Percentiles rank a stretch among this genome's conserved stretches.
phyloP scores from a whole-genome alignment of 2,329 filamentous ascomycete species.

The Ophiocordyceps unilateralis region DNA sequence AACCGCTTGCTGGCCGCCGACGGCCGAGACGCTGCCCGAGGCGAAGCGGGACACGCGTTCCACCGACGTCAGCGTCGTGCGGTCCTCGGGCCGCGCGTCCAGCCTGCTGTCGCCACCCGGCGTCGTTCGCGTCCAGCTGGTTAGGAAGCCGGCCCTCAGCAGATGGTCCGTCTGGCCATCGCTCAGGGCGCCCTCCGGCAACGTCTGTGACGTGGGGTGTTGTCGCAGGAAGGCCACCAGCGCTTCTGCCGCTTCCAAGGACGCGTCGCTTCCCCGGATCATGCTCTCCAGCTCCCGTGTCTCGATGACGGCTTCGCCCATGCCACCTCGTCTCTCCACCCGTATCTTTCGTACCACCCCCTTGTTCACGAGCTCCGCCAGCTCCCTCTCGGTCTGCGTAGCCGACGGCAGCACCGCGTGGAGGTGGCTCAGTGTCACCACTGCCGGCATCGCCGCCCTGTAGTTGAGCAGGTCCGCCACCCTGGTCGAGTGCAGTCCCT shows the following conservation, averaged over 20 bases:
- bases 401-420: conserved; percentile 44
- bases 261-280: conserved; percentile 19
- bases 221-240: conserved; percentile 34
- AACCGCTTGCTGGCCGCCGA: conserved; percentile 50
- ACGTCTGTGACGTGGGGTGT: conserved; percentile 25
- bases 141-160: conserved; percentile 51
- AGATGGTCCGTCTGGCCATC: conserved; percentile 35
- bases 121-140: conserved; percentile 20
- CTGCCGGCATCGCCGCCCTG: conserved; percentile 38
- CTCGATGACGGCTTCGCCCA: conserved; percentile 49
- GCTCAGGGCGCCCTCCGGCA: conserved; percentile 17
- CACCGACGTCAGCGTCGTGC: conserved; percentile 40
- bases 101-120: conserved; percentile 20
- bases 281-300: conserved; percentile 35
- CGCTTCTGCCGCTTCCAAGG: conserved; percentile 25
- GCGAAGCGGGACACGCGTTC: conserved; percentile 46
- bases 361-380: conserved; percentile 38
- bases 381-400: conserved; percentile 49
- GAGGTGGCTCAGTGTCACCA: conserved; percentile 50
- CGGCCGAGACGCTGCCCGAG: conserved; percentile 50
- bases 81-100: conserved; percentile 32
- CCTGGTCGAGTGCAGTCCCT: conserved; percentile 46
- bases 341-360: conserved; percentile 44
- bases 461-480: conserved; percentile 47
- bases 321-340: conserved; percentile 41